Conservation (phyloP, 78 protist genomes). For the Ministeria vibrans region DNA sequence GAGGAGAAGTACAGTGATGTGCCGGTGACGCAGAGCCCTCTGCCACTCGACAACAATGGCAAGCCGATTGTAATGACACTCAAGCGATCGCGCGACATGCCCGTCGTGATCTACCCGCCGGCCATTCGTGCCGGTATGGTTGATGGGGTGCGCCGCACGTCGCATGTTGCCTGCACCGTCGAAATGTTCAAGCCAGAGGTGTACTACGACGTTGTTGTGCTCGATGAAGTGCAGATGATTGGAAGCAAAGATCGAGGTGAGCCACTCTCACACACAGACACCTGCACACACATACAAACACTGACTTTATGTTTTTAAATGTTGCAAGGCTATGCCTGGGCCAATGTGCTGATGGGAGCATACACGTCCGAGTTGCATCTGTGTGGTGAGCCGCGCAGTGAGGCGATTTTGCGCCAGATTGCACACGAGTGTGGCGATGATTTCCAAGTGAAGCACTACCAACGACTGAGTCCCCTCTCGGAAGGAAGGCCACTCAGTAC, state of each 20-base stretch:
- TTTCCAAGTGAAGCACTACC: slow-evolving; percentile 20
- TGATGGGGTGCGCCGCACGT: slow-evolving; percentile 7
- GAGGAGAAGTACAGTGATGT: too few species aligned
- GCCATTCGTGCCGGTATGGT: too few species aligned
- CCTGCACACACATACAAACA: too few species aligned
- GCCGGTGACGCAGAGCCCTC: too few species aligned
- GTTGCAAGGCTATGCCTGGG: not conserved
- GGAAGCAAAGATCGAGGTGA: slow-evolving; percentile 28
- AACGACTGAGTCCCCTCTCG: slow-evolving; percentile 27
- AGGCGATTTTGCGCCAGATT: slow-evolving; percentile 2
- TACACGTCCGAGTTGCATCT: slow-evolving; percentile 46
- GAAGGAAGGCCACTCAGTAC: not conserved
- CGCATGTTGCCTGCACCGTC: slow-evolving; percentile 50
- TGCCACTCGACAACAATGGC: too few species aligned
- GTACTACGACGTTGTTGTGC: slow-evolving; percentile 46
- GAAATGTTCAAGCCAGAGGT: slow-evolving; percentile 36
- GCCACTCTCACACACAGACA: too few species aligned
- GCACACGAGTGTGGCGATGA: slow-evolving; percentile 25
- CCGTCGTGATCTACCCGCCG: too few species aligned
- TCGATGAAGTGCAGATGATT: slow-evolving; percentile 61
- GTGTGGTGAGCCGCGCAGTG: slow-evolving; percentile 48
- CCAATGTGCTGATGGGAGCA: not conserved
- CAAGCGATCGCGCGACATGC: too few species aligned
- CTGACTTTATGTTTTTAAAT: too few species aligned
- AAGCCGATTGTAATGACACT: too few species aligned